Evolutionary conservation across 371 early-diverging fungal species (phyloP).

Genomic region (Mucor lusitanicus): DNA sequence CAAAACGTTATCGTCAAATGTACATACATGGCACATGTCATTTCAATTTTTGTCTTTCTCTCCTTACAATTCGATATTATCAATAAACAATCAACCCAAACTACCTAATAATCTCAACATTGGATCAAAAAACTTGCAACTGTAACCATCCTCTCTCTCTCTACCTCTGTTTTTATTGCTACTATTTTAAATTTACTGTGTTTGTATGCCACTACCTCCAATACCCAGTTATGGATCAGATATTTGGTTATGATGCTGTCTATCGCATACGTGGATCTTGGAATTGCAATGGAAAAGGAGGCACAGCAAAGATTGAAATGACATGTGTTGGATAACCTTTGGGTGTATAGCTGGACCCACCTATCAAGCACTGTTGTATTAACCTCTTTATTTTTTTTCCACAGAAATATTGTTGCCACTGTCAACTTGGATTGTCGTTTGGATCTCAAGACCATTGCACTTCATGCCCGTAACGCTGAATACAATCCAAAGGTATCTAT

Average conservation of each 20-base stretch:
- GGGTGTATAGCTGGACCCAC: not conserved
- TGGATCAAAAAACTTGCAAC: not conserved
- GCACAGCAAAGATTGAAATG: not conserved
- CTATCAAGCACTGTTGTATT: not conserved
- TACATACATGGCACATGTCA: not conserved
- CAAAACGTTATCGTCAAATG: not conserved
- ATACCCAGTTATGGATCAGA: not conserved
- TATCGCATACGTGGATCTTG: not conserved
- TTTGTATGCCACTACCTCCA: constrained; percentile 12
- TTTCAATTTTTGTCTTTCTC: constrained; percentile 7
- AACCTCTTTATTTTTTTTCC: constrained; percentile 1
- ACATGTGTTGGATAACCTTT: not conserved
- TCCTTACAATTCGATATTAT: not conserved
- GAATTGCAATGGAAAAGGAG: not conserved
- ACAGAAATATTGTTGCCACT: constrained; percentile 99
- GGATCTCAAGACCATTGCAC: constrained; percentile 99
- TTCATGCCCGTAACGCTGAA: constrained; percentile 99
- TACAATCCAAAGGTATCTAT: constrained; percentile 99
- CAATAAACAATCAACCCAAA: constrained; percentile 2
- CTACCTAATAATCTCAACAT: not conserved
- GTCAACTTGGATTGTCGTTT: constrained; percentile 99
- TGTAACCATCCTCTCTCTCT: not conserved
- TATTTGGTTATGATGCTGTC: not conserved
- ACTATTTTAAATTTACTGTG: not conserved
- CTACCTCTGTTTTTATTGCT: not conserved